phyloP scores from a whole-genome alignment of 306 rosid genomes.

The Medicago lupulina region DNA sequence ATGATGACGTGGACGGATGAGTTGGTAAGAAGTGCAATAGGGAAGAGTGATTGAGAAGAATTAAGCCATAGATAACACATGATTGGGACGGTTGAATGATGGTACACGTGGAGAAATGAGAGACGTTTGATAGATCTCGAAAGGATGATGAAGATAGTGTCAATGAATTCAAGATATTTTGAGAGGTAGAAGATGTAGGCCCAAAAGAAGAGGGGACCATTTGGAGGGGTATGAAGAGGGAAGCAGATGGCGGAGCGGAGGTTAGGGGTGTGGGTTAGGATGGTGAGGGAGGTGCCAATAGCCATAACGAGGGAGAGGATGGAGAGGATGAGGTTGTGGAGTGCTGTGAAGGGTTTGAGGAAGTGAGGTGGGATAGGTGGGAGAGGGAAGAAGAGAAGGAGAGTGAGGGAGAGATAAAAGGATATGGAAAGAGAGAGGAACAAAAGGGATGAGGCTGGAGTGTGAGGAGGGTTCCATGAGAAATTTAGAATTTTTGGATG shows the following conservation, averaged over 20 bases:
- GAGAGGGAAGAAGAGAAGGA: constrained; percentile 55
- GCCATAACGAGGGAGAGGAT: constrained; percentile 71
- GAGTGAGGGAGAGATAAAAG: constrained; percentile 61
- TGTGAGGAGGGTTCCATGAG: constrained; percentile 65
- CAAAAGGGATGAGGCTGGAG: constrained; percentile 53
- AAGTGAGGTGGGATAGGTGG: constrained; percentile 44
- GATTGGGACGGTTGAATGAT: constrained; percentile 78
- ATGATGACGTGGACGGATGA: constrained; percentile 79
- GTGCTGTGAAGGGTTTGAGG: constrained; percentile 58
- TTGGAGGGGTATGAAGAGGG: constrained; percentile 59
- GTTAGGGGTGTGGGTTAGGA: constrained; percentile 50
- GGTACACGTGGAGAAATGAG: constrained; percentile 92
- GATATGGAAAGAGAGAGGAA: constrained; percentile 54
- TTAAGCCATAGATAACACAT: constrained; percentile 84
- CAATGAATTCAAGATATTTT: constrained; percentile 73
- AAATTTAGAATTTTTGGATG: constrained; percentile 68
- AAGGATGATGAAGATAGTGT: constrained; percentile 75
- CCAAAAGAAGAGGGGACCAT: constrained; percentile 94
- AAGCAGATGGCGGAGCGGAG: constrained; percentile 61
- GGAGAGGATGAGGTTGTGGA: constrained; percentile 73
- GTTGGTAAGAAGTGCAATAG: constrained; percentile 76
- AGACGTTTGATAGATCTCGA: constrained; percentile 63
- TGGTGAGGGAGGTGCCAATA: constrained; percentile 59
- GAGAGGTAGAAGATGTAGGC: constrained; percentile 93
- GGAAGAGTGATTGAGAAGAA: constrained; percentile 78